Base-by-base conservation (phyloP, 2,329 filamentous ascomycete genomes). In the Malbranchea zuffiana region DNA sequence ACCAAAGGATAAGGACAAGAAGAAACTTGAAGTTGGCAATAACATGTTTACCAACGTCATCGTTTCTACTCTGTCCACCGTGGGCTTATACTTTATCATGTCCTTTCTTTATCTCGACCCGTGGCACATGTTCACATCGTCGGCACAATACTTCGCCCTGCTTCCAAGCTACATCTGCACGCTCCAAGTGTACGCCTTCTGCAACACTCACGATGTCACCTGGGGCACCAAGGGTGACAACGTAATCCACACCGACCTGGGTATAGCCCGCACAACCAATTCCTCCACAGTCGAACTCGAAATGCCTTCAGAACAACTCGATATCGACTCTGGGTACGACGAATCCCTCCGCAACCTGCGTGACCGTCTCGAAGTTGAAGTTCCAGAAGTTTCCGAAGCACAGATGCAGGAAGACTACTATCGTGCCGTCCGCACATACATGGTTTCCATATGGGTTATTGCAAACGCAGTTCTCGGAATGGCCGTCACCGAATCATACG, bases 151-250 rank as follows among this genome's bases (percentile, higher is more conserved):
- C 68, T 95, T 98, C 57, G 72, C 87, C 31, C 76, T 98, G 17
- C 70, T 98, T 23, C 90, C 90, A 0, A 80, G 72, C 25, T 98
- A 96, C 66, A 93, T 98, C 61, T 96, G 90, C 67, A 96, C 85
- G 0, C 72, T 98, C 2, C 90, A 98, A 61, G 86, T 96, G 13
- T 98, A 98, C 63, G 90, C 90, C 28, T 98, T 98, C 62, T 96
- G 90, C 69, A 98, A 98, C 66, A 93, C 88, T 0, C 90, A 98
- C 72, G 90, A 98, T 57, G 86, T 98, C 13, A 93, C 87, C 0
- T 98, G 90, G 90, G 90, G 90, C 29, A 98, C 90, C 30, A 98
- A 98, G 65, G 90, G 90, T 40, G 90, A 98, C 70, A 98, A 98
- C 60, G 78, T 93, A 23, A 80, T 90, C 51, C 80, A 84, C 60